phyloP scores from a whole-genome alignment of 495 filamentous ascomycete genomes.

The Pseudoneurospora amorphoporcata region DNA sequence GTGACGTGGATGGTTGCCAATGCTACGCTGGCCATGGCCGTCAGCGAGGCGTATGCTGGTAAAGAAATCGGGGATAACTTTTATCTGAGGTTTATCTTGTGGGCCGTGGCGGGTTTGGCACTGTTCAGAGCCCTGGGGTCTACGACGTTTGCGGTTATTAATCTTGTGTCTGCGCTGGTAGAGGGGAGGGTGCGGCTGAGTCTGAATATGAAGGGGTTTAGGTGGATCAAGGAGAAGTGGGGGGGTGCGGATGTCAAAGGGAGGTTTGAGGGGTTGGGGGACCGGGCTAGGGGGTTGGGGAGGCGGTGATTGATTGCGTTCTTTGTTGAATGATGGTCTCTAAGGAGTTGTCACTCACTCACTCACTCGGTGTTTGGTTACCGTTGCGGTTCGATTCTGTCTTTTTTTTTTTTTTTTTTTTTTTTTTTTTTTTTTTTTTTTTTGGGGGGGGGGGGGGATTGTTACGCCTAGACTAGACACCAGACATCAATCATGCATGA shows the following conservation, averaged over 20 bases:
- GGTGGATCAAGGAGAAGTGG: constrained; percentile 37
- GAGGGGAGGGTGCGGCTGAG: constrained; percentile 69
- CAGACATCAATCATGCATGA: too few relatives aligned
- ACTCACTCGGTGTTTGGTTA: background rate
- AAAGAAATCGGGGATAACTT: constrained; percentile 66
- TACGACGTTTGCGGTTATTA: constrained; percentile 72
- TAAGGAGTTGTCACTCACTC: background rate
- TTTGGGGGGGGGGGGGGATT: too few relatives aligned
- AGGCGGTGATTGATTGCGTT: constrained; percentile 14
- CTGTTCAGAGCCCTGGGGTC: constrained; percentile 73
- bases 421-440: too few relatives aligned
- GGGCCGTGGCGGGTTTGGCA: constrained; percentile 80
- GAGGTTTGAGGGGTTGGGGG: constrained; percentile 33
- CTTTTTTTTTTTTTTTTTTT: too few relatives aligned
- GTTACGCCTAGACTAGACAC: background rate
- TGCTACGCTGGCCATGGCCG: constrained; percentile 83
- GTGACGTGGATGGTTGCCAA: constrained; percentile 93
- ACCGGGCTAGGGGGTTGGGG: constrained; percentile 19
- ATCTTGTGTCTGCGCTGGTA: constrained; percentile 70
- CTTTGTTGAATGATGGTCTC: constrained; percentile 5
- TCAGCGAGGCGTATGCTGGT: constrained; percentile 73
- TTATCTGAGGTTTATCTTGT: constrained; percentile 88
- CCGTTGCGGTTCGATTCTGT: background rate
- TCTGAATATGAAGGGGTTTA: constrained; percentile 39
- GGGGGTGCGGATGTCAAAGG: constrained; percentile 52